phyloP scores from a whole-genome alignment of 345 rosid genomes.

The Litchi chinensis region DNA sequence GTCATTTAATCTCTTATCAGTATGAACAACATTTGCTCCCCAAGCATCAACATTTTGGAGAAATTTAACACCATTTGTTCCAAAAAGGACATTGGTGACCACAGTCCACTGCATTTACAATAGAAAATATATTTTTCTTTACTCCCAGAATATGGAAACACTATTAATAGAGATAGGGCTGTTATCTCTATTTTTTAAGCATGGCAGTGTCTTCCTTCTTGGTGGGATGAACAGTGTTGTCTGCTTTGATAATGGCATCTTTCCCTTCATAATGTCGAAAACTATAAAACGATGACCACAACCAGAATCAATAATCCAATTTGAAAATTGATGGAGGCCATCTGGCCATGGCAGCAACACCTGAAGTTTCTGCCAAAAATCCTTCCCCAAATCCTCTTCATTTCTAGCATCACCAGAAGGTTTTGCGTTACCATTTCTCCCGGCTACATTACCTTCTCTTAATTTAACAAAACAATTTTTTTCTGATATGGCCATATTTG shows the following conservation, averaged over 20 bases:
- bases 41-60: conserved; percentile 21
- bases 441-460: background rate
- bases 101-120: conserved; percentile 9
- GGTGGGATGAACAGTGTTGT: conserved; percentile 12
- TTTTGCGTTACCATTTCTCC: background rate
- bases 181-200: conserved; percentile 11
- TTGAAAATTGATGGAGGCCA: no score
- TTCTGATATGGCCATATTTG: background rate
- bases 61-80: conserved; percentile 22
- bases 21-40: conserved; percentile 26
- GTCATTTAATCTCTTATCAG: conserved; percentile 7
- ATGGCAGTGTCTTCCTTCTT: conserved; percentile 18
- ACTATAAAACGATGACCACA: conserved; percentile 25
- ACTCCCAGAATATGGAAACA: conserved; percentile 22
- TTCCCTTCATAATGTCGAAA: conserved; percentile 5
- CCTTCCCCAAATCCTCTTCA: background rate
- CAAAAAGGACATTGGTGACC: conserved; percentile 15
- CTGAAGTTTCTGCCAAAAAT: background rate
- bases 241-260: no score
- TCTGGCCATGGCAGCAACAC: no score
- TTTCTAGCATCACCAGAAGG: no score
- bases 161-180: conserved; percentile 9
- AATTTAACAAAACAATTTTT: conserved; percentile 18
- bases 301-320: conserved; percentile 22
- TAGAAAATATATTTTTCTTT: conserved; percentile 11